A percentile compares a stretch with the other conserved stretches of the same genome.
phyloP scores from a whole-genome alignment of 208 protist species.

The Novymonas esmeraldas region DNA sequence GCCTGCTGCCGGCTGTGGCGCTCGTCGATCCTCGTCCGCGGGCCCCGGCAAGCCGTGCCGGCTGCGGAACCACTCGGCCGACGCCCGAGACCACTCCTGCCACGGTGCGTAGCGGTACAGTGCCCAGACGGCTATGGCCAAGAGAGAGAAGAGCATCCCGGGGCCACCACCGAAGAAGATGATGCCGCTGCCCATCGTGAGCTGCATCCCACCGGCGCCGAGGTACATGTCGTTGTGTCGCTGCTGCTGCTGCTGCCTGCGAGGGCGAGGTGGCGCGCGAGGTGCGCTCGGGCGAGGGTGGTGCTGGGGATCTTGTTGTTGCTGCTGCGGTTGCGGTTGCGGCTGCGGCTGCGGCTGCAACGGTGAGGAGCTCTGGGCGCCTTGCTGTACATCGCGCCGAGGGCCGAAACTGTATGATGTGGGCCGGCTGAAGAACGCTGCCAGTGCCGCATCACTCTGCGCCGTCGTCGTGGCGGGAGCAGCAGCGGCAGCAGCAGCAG shows the following conservation, averaged over 20 bases:
- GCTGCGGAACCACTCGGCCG: constrained; percentile 12
- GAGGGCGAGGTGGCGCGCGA: constrained; percentile 53
- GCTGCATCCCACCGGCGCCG: constrained; percentile 32
- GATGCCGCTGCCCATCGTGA: constrained; percentile 50
- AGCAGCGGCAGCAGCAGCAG: constrained; percentile 1
- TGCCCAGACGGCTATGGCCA: constrained; percentile 40
- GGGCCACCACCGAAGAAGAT: constrained; percentile 51
- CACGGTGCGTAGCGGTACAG: constrained; percentile 60
- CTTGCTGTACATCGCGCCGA: constrained; percentile 4
- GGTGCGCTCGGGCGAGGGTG: constrained; percentile 46
- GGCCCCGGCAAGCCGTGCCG: constrained; percentile 8
- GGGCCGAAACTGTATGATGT: constrained; percentile 29
- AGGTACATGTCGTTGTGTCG: constrained; percentile 22
- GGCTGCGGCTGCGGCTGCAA: constrained; percentile 6
- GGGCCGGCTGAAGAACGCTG: constrained; percentile 29
- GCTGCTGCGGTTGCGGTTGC: background rate
- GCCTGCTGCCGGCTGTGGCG: constrained; percentile 6
- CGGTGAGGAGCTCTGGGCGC: background rate
- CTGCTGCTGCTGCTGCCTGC: constrained; percentile 18
- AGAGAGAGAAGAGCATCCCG: constrained; percentile 33
- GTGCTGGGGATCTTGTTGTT: constrained; percentile 18
- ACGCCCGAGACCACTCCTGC: constrained; percentile 28
- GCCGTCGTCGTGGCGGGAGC: background rate
- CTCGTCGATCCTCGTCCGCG: background rate
- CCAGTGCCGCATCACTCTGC: constrained; percentile 6